These are phyloP conservation scores for Botrytis pseudocinerea DNA, from an alignment of 2,329 filamentous ascomycete species.

Conservation along the genomic window DNA sequence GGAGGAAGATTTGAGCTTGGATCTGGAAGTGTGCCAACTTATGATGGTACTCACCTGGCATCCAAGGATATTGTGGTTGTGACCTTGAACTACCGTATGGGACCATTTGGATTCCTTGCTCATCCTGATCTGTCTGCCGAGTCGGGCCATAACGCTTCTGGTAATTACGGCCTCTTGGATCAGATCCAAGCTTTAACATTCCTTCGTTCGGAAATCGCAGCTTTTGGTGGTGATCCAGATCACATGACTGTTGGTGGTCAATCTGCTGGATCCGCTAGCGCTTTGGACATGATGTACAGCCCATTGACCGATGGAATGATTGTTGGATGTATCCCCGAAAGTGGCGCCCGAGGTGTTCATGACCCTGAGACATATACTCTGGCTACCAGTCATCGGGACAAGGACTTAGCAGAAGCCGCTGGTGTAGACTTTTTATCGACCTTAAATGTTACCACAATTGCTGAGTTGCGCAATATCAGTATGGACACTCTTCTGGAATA, in stretches of 20 bases:
- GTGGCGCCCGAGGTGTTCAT: constrained; percentile 39
- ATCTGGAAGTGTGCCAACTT: constrained; percentile 44
- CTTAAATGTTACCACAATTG: not conserved
- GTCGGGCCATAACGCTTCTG: constrained; percentile 38
- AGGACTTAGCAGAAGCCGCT: not conserved
- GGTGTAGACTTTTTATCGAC: not conserved
- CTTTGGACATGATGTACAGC: constrained; percentile 35
- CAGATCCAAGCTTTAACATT: constrained; percentile 44
- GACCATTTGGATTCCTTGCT: constrained; percentile 36
- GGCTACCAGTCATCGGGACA: not conserved
- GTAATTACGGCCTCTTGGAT: constrained; percentile 70
- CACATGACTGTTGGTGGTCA: constrained; percentile 68
- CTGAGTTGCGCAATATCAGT: not conserved
- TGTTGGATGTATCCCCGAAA: constrained; percentile 40
- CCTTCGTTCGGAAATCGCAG: constrained; percentile 49
- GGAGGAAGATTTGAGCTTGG: constrained; percentile 46
- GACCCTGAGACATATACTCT: constrained; percentile 36
- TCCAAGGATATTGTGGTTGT: constrained; percentile 47
- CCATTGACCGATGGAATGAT: constrained; percentile 36
- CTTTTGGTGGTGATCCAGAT: constrained; percentile 65
- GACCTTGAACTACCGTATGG: constrained; percentile 48
- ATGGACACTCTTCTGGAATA: not conserved
- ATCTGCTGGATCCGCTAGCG: constrained; percentile 54
- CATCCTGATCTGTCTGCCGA: constrained; percentile 32
- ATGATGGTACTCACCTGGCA: constrained; percentile 47